Evolutionary conservation across 2,329 filamentous ascomycete species (phyloP).

Genomic region (Remersonia thermophila): DNA sequence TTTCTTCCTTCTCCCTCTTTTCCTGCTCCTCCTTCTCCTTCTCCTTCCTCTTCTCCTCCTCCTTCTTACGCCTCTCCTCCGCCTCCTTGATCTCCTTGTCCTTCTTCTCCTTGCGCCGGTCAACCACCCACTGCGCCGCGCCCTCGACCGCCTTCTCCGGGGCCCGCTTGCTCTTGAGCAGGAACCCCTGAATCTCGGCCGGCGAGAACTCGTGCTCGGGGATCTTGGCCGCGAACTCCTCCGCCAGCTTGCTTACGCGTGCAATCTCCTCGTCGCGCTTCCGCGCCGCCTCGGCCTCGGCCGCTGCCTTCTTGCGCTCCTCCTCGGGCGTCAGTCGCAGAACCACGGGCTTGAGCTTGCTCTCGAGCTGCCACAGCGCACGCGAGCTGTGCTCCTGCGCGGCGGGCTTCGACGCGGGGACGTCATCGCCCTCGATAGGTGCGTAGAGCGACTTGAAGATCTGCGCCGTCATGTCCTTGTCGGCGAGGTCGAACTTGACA

Average conservation of each 20-base stretch:
- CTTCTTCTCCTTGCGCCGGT: constrained; percentile 37
- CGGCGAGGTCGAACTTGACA: constrained; percentile 43
- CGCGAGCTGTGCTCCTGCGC: not conserved
- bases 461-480: constrained; percentile 36
- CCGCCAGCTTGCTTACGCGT: constrained; percentile 33
- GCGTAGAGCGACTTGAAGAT: constrained; percentile 49
- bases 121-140: constrained; percentile 36
- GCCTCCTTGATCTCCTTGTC: constrained; percentile 31
- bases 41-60: constrained; percentile 25
- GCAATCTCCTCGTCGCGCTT: constrained; percentile 24
- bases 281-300: constrained; percentile 20
- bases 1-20: constrained; percentile 20
- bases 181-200: constrained; percentile 47
- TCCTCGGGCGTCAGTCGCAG: constrained; percentile 4
- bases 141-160: constrained; percentile 36
- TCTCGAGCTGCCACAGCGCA: constrained; percentile 3
- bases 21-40: constrained; percentile 23
- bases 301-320: constrained; percentile 15
- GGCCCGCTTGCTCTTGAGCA: constrained; percentile 43
- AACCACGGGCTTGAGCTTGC: constrained; percentile 1
- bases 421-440: constrained; percentile 35
- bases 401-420: not conserved
- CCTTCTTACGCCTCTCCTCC: constrained; percentile 28
- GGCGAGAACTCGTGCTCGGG: constrained; percentile 45
- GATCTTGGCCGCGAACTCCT: constrained; percentile 36